A percentile compares a stretch with the other conserved stretches of the same genome.
phyloP scores from a whole-genome alignment of 1,284 basidiomycete genomes.

The Exsudoporus floridanus region DNA sequence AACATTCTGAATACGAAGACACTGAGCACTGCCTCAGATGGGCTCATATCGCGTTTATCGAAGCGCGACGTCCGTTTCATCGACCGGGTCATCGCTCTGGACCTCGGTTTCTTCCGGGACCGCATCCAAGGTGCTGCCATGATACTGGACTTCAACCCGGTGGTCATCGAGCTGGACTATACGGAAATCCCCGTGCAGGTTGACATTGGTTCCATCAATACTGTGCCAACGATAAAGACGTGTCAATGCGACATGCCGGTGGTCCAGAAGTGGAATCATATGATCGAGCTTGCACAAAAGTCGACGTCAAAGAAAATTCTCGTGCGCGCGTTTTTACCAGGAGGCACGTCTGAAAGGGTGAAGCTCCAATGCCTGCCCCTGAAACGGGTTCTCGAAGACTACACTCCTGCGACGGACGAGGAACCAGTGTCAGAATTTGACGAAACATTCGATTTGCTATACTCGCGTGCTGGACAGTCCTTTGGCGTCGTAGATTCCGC shows the following conservation, averaged over 20 bases:
- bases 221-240: slow-evolving; percentile 11
- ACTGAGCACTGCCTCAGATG: slow-evolving; percentile 18
- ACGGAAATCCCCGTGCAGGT: slow-evolving; percentile 21
- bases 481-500: slow-evolving; percentile 24
- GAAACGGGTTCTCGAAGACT: slow-evolving; percentile 15
- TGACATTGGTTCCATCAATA: slow-evolving; percentile 19
- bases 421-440: slow-evolving; percentile 20
- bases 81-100: slow-evolving; percentile 23
- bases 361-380: slow-evolving; percentile 31
- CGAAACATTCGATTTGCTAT: slow-evolving; percentile 29
- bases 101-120: slow-evolving; percentile 19
- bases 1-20: background rate
- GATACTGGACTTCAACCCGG: slow-evolving; percentile 7
- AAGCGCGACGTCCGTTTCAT: slow-evolving; percentile 29
- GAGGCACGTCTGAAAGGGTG: slow-evolving; percentile 26
- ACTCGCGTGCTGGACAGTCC: slow-evolving; percentile 23
- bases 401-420: slow-evolving; percentile 7
- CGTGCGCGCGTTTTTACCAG: slow-evolving; percentile 32
- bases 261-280: slow-evolving; percentile 25
- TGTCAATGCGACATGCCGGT: slow-evolving; percentile 27
- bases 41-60: slow-evolving; percentile 25
- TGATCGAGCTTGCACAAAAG: slow-evolving; percentile 33
- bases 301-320: slow-evolving; percentile 24
- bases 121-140: slow-evolving; percentile 17
- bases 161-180: slow-evolving; percentile 31